A percentile compares a stretch with the other conserved stretches of the same genome.
These are phyloP conservation scores for Acacia acuminata DNA, from an alignment of 306 rosid species.

Conservation along the genomic window DNA sequence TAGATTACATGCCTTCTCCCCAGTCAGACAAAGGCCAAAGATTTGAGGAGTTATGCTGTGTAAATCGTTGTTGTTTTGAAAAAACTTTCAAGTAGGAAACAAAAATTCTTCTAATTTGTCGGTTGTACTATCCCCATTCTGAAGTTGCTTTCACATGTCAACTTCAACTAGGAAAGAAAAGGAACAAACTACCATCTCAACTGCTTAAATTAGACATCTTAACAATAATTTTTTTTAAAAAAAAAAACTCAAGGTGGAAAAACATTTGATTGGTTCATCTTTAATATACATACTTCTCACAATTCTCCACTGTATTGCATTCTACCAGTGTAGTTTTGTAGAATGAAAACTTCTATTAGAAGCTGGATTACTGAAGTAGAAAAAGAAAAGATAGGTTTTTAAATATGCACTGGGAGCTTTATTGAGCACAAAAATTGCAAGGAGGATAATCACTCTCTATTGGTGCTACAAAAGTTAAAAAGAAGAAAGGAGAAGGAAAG, in stretches of 20 bases:
- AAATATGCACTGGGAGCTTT: slow-evolving; percentile 18
- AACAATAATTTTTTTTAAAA: slow-evolving; percentile 32
- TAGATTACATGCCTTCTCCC: background rate
- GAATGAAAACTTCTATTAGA: slow-evolving; percentile 30
- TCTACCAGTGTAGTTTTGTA: slow-evolving; percentile 16
- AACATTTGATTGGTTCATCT: background rate
- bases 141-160: slow-evolving; percentile 42
- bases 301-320: background rate
- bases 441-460: slow-evolving; percentile 21
- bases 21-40: background rate
- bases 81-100: background rate
- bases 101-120: slow-evolving; percentile 25
- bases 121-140: slow-evolving; percentile 56
- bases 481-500: slow-evolving; percentile 1
- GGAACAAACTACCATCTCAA: slow-evolving; percentile 48
- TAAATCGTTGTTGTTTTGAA: background rate
- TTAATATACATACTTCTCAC: background rate
- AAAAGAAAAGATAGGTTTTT: background rate
- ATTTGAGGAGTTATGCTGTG: background rate
- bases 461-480: slow-evolving; percentile 23
- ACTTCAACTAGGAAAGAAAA: slow-evolving; percentile 33
- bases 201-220: slow-evolving; percentile 54
- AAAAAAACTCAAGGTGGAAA: background rate
- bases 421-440: slow-evolving; percentile 30
- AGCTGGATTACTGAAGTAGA: slow-evolving; percentile 4